Base-by-base conservation (phyloP, 1,284 basidiomycete genomes). In the Cutaneotrichosporon spelunceum region DNA sequence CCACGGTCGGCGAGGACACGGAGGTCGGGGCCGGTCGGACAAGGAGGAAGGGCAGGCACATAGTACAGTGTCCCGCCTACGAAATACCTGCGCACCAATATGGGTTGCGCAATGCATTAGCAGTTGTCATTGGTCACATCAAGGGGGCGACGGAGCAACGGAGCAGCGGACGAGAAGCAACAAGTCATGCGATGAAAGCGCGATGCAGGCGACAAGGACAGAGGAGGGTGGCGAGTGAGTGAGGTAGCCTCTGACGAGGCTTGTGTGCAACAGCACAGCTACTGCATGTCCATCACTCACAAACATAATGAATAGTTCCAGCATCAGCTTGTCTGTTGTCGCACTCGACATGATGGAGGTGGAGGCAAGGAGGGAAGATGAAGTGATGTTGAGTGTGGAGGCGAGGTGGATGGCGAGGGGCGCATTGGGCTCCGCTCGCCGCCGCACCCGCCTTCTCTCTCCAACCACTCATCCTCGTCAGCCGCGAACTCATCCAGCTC, bases 31-130 rank as follows among this genome's bases (percentile, higher is more conserved):
- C n/a, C 39, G 39, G 39, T 42, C 39, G 39, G 39, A 42, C 39
- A n/a, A 19, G 39, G 39, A 42, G 19, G 39, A 19, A 16, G 39
- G 39, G 39, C 39, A 42, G 1, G 16, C 19, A 16, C 19, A 16
- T 19, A 42, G 3, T 3, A 7, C 19, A 42, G 39, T 19, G 16
- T 42, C 19, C 39, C 39, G 19, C 39, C 19, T 19, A 42, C 16
- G n/a, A 42, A 42, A 42, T 42, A 42, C 39, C 39, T 42, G 39
- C 39, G 39, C 39, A 42, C 39, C 39, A 42, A 16, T 42, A 42
- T 19, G 39, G 39, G 39, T 42, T n/a, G 39, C 19, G 39, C 39
- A 16, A 42, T 42, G 39, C 39, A 42, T 42, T 42, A 42, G 39
- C 39, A 19, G 19, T 39, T 42, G 39, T 19, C 39, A 42, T 42